Conservation (phyloP, 306 rosid species). For the Pterocarpus macrocarpus region DNA sequence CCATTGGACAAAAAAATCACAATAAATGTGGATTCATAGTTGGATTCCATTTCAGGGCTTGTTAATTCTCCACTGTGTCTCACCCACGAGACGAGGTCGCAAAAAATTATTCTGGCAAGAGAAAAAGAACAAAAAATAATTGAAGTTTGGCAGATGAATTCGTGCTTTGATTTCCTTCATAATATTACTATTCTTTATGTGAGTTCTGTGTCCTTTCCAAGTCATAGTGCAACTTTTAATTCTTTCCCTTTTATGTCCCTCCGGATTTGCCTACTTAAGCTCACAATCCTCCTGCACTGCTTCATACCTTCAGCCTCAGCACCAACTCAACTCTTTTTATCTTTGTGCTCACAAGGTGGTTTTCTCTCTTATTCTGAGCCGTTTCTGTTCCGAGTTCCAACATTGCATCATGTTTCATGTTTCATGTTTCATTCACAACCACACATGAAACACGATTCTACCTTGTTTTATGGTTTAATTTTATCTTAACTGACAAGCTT, state of each 20-base stretch:
- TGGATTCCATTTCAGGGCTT: slow-evolving; percentile 57
- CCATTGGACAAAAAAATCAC: background rate
- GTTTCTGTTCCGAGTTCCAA: background rate
- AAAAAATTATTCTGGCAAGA: slow-evolving; percentile 33
- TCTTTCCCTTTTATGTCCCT: background rate
- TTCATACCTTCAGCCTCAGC: slow-evolving; percentile 19
- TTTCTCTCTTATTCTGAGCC: background rate
- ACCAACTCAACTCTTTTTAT: background rate
- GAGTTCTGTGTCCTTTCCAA: background rate
- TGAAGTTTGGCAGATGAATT: too few species aligned
- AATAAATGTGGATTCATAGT: slow-evolving; percentile 50
- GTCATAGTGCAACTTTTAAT: slow-evolving; percentile 27
- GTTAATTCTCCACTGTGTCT: slow-evolving; percentile 55
- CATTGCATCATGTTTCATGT: slow-evolving; percentile 9
- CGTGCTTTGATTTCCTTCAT: too few species aligned
- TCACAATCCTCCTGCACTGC: background rate
- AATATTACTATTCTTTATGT: too few species aligned
- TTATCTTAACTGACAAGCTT: background rate
- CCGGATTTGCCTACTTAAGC: slow-evolving; percentile 20
- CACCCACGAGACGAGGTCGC: background rate
- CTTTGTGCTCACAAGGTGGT: slow-evolving; percentile 28
- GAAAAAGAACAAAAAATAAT: background rate
- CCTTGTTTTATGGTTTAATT: background rate
- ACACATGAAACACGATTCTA: background rate
- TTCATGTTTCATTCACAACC: background rate